Base-by-base conservation (phyloP, 2,329 filamentous ascomycete genomes). In the Microdochium nivale region DNA sequence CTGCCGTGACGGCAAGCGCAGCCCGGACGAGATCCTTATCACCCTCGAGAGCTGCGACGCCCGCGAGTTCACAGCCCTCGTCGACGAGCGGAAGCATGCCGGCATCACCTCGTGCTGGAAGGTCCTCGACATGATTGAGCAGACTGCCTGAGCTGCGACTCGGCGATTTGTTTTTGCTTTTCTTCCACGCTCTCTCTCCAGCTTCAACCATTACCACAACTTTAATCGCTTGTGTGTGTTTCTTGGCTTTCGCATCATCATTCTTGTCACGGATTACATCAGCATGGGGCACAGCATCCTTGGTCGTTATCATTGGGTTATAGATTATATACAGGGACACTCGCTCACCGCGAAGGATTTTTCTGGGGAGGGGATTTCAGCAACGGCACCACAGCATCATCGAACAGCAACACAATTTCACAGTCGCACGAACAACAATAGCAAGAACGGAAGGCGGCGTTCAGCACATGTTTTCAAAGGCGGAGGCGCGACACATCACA, bases 121-220 rank as follows among this genome's bases (percentile, higher is more conserved):
- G 40, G 40, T 44, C n/a, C 40, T 44, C 21, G 40, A 44, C 40
- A 44, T 44, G 40, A 44, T 44, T 44, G 40, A 44, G 40, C 40
- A 44, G 19, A 23, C 40, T 21, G 40, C 40, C 23, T 44, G 40
- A 44, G 14, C 7, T 19, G 14, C 5, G 5, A 16, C 40, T 23
- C 19, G 9, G 7, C 21, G 21, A 44, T 19, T 19, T 8, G 3
- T 19, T 21, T 14, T 5, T 19, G 7, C 16, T 37, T 14, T 14
- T 37, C 13, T 19, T 44, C 19, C 40, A 44, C 14, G 14, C 40
- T 8, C 19, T 8, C 8, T 19, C 9, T 5, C 16, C 19, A 23
- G 21, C 23, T 44, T 44, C 9, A 44, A 21, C 21, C 8, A 24
- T 44, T 44, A 44, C 23, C 40, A 30, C 27, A 30, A 5, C 27